Base-by-base conservation (phyloP, 352 stramenopile genomes). In the Phytophthora cryptogea region DNA sequence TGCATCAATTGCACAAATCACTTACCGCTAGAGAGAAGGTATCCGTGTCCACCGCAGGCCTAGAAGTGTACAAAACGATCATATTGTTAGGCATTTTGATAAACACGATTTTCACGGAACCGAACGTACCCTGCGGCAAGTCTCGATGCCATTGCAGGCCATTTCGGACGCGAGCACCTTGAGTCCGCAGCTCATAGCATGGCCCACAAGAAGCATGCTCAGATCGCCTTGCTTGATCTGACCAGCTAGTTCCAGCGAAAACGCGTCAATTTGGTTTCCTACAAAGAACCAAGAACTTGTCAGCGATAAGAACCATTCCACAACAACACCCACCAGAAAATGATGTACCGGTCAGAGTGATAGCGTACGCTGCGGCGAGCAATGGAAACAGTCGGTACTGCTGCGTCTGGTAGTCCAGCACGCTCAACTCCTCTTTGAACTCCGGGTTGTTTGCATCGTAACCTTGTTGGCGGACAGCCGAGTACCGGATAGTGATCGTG, bases 361-460 rank as follows among this genome's bases (percentile, higher is more conserved):
- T 97, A 78, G 89, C 94, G 63, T 98, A 98, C 9, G 91, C 88
- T 5, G 80, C 76, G 10, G 95, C 95, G 31, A 99, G 63, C 36
- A 97, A 69, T 28, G 95, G 94, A 31, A 98, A 80, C 11, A 99
- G 77, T 16, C 95, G 90, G 72, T 98, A 95, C 69, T 98, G 94
- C 70, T 99, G 95, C 68, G 93, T 92, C 48, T 94, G 91, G 67
- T 98, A 98, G 59, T 98, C 93, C 37, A 99, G 70, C 57, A 99
- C 87, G 62, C 96, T 92, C 16, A 90, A 50, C 69, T 98, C 93
- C 1, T 72, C 67, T 23, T 70, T 82, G 0, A 68, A 55, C 1
- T 76, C 65, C 43, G 80, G 88, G 1, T 70, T 59, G 42, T 78
- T 87, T 13, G 69, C 76, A 44, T 89, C 68, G 40, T 81, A 83